These are phyloP conservation scores for Gypsophila paniculata DNA, from an alignment of 179 eudicot species.

Conservation along the genomic window DNA sequence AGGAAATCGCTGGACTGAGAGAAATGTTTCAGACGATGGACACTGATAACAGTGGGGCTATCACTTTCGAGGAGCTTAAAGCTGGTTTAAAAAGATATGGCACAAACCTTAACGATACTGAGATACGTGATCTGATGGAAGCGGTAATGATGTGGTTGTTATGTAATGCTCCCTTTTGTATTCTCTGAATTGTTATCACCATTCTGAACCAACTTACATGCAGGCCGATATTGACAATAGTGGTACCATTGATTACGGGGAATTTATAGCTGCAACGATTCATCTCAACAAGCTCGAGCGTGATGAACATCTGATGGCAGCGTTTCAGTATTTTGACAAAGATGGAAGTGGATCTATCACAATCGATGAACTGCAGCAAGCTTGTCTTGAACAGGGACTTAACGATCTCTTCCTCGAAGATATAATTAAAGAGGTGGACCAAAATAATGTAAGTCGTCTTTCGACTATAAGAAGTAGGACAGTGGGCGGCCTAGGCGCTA, in stretches of 20 bases:
- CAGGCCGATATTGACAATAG: constrained; percentile 93
- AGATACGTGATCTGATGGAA: constrained; percentile 86
- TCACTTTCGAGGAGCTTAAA: constrained; percentile 86
- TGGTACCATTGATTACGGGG: constrained; percentile 66
- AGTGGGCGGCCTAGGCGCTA: too few relatives aligned
- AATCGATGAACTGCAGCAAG: constrained; percentile 83
- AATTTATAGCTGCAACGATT: constrained; percentile 49
- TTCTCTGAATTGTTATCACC: background rate
- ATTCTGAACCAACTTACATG: constrained; percentile 20
- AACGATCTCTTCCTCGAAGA: constrained; percentile 63
- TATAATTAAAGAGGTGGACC: constrained; percentile 76
- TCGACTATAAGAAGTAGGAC: constrained; percentile 1
- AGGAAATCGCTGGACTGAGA: constrained; percentile 81
- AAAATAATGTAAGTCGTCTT: constrained; percentile 62
- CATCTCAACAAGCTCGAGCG: constrained; percentile 56
- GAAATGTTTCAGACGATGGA: constrained; percentile 90
- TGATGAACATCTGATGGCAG: constrained; percentile 52
- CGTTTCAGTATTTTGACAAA: constrained; percentile 52
- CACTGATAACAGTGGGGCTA: constrained; percentile 83
- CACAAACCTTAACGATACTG: constrained; percentile 73
- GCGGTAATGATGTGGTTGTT: constrained; percentile 43
- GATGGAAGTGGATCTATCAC: constrained; percentile 92
- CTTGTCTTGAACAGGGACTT: constrained; percentile 71
- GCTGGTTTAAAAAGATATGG: constrained; percentile 80
- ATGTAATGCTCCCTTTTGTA: background rate